phyloP scores from a whole-genome alignment of 192 early-diverging fungal species.

The Radiomyces spectabilis region DNA sequence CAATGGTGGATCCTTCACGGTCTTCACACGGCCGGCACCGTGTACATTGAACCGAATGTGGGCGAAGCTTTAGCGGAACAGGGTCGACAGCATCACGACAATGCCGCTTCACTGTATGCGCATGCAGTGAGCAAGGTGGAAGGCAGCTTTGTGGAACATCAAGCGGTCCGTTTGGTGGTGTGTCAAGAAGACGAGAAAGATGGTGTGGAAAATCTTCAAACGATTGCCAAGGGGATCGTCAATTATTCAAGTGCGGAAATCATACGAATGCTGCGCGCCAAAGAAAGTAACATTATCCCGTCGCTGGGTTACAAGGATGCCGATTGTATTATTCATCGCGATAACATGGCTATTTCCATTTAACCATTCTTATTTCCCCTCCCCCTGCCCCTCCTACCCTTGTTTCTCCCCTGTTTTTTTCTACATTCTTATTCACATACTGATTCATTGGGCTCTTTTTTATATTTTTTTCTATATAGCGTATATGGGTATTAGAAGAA shows the following conservation, averaged over 20 bases:
- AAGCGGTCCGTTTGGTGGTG: constrained; percentile 75
- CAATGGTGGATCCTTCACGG: constrained; percentile 98
- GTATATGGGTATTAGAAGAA: no score
- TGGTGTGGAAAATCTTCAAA: constrained; percentile 37
- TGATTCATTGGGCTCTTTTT: no score
- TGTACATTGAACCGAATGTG: constrained; percentile 80
- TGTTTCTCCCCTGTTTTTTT: background rate
- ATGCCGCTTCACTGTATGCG: constrained; percentile 78
- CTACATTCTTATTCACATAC: background rate
- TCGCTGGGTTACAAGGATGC: constrained; percentile 85
- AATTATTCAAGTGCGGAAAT: constrained; percentile 85
- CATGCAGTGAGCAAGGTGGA: constrained; percentile 77
- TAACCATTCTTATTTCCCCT: background rate
- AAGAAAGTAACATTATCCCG: constrained; percentile 74
- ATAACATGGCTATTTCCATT: constrained; percentile 60
- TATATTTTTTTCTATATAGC: no score
- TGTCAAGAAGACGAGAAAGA: constrained; percentile 37
- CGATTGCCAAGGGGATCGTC: constrained; percentile 80
- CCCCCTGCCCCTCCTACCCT: background rate
- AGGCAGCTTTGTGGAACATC: constrained; percentile 80
- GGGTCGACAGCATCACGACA: constrained; percentile 70
- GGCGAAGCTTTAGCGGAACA: constrained; percentile 58
- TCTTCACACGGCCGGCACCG: constrained; percentile 72
- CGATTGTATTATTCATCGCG: constrained; percentile 82
- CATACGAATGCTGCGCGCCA: constrained; percentile 72